Evolutionary conservation across 2,329 filamentous ascomycete genomes (phyloP), one percentile per base, ranked within the genome.

Genomic region (Phialophora chinensis): DNA sequence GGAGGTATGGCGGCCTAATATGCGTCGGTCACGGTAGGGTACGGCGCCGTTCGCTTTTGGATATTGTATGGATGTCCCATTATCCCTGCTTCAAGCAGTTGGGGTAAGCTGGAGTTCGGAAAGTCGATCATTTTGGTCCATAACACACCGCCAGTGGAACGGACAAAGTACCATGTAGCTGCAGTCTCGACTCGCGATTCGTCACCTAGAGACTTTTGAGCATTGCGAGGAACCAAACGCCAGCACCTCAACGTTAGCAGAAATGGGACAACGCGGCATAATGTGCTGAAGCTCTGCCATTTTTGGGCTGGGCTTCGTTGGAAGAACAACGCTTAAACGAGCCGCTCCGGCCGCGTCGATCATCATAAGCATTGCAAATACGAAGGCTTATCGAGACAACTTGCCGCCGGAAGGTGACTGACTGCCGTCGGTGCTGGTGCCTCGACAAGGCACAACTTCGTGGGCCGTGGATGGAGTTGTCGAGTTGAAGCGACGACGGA

Each of bases 11-110:
- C 38, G 50, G 31, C 59, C 59, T 52, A n/a, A 7, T 31, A 54
- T 29, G 59, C 47, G 35, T 62, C 60, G 60, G 60, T 14, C 17
- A 62, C 60, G 60, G 60, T 50, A 62, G 60, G 60, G 14, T 47
- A 62, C 60, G 60, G 60, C 60, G 38, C 60, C 60, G 60, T 33
- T 56, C 38, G 50, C 35, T 50, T 35, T 20, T 17, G 29, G 17
- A 31, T 7, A 12, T 11, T n/a, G 29, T 55, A 7, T 20, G 12
- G 7, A 12, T 3, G 53, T 20, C 8, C 27, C 14, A 55, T 55
- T 27, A 52, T 52, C 11, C 53, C 53, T 35, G 53, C 53, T 29
- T 55, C 29, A 6, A 35, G 29, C 27, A 33, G 17, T 35, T n/a
- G 29, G 25, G 8, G 53, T 33, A 35, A 29, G 10, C 29, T n/a